Evolutionary conservation across 805 yeast species (phyloP), one percentile per base, ranked within the genome.

Genomic region (Isabelozyma pseudorhagii): DNA sequence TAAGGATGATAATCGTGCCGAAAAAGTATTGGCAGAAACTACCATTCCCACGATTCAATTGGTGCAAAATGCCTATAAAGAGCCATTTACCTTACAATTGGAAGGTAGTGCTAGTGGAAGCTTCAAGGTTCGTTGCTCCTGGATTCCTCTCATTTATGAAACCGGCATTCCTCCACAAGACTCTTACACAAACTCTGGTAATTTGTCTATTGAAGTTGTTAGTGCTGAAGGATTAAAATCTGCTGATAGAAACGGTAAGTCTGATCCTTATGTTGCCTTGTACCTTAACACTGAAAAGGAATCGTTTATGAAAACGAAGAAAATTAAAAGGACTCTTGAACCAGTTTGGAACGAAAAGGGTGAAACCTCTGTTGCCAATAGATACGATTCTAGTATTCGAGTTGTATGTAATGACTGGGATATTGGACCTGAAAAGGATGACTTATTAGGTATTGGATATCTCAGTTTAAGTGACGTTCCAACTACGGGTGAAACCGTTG

Each of bases 161-260:
- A 62, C 79, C 38, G 71, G 73, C 29, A 70, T 93, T 42, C 96
- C 96, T 48, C 81, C 82, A 14, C 77, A 80, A 38, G 99, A 94
- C 68, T 75, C 87, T 41, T 81, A 85, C 54, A 79, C 85, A 45
- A 87, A 90, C 65, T 77, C 83, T 50, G 99, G 99, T 64, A 72
- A 71, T 28, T 67, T 93, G 56, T 76, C 75, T 18, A 76, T 91
- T 36, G 81, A 78, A 29, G 75, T 89, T 4, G 55, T 84, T 42
- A 74, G 76, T 45, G 98, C 94, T 3, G 77, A 77, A 13, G 80
- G 81, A 46, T 76, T 94, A 50, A 82, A 86, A 39, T 79, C 97
- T 11, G 96, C 92, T n/a, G 99, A 94, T 69, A 75, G 88, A 29
- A 86, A 85, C 58, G 98, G 98, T 46, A 87, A 87, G 64, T 89